Conservation (phyloP, 179 eudicot genomes). For the Nepenthes alata region DNA sequence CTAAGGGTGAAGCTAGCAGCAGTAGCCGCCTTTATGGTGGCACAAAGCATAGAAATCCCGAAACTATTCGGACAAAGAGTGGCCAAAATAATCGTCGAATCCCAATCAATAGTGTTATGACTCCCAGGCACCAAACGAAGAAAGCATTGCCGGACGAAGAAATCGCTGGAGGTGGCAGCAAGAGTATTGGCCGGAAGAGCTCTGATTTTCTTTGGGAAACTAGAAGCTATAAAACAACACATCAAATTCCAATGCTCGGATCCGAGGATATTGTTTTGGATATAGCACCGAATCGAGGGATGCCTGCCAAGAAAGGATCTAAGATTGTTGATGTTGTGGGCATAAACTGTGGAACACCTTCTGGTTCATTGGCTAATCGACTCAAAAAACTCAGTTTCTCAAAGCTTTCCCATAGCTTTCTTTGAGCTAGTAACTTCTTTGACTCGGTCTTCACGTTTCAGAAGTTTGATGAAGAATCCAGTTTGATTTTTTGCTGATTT, state of each 20-base stretch:
- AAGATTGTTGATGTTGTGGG: constrained; percentile 60
- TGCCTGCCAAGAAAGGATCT: constrained; percentile 31
- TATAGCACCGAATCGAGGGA: constrained; percentile 38
- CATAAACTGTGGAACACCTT: constrained; percentile 44
- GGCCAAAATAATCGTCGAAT: constrained; percentile 4
- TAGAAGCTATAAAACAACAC: constrained; percentile 28
- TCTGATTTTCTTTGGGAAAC: constrained; percentile 21
- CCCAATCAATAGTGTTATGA: constrained; percentile 7
- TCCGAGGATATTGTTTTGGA: constrained; percentile 46
- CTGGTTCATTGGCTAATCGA: constrained; percentile 31
- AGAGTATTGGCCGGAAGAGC: constrained; percentile 11
- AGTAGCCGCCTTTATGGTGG: constrained; percentile 7
- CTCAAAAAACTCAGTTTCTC: constrained; percentile 71
- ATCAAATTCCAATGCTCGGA: constrained; percentile 51
- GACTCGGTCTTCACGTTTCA: constrained; percentile 32
- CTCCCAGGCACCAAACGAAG: constrained; percentile 20
- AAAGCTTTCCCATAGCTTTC: constrained; percentile 48
- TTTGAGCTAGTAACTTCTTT: constrained; percentile 22
- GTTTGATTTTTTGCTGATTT: constrained; percentile 15
- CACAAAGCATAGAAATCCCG: constrained; percentile 21
- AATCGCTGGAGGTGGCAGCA: constrained; percentile 6
- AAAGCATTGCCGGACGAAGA: constrained; percentile 17
- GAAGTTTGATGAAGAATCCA: constrained; percentile 14
- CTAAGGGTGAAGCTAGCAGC: constrained; percentile 35
- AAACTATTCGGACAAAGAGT: constrained; percentile 13